Conservation (phyloP, 2,329 filamentous ascomycete species). For the Colletotrichum orchidophilum region DNA sequence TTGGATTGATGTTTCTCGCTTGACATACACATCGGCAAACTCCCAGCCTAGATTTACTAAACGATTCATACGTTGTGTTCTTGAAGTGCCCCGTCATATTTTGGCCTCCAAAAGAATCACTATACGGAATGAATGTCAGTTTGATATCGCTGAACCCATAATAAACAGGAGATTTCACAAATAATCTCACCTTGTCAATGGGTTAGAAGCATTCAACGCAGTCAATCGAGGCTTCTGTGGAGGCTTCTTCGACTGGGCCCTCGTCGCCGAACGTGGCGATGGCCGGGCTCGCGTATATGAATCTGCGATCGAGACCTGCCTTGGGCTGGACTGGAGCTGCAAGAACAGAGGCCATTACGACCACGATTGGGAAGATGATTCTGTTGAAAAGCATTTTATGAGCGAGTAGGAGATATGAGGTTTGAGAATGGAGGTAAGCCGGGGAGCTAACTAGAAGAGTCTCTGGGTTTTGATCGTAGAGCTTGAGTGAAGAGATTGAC, state of each 20-base stretch:
- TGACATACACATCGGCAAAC: too few relatives aligned
- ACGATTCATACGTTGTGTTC: too few relatives aligned
- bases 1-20: too few relatives aligned
- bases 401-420: too few relatives aligned
- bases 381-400: not conserved
- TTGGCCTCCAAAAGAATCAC: too few relatives aligned
- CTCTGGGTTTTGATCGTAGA: too few relatives aligned
- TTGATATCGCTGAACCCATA: not conserved
- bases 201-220: not conserved
- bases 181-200: not conserved
- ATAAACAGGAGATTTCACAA: too few relatives aligned
- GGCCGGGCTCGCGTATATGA: not conserved
- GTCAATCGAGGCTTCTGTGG: not conserved
- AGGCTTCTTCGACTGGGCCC: not conserved
- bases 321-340: not conserved
- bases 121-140: not conserved
- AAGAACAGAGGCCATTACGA: not conserved
- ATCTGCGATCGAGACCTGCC: not conserved
- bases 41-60: too few relatives aligned
- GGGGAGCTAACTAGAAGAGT: too few relatives aligned
- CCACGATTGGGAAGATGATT: not conserved
- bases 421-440: too few relatives aligned
- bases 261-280: not conserved
- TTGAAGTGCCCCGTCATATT: too few relatives aligned
- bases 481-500: too few relatives aligned